Conservation (phyloP, 2,329 filamentous ascomycete species). For the Thelonectria rubi region DNA sequence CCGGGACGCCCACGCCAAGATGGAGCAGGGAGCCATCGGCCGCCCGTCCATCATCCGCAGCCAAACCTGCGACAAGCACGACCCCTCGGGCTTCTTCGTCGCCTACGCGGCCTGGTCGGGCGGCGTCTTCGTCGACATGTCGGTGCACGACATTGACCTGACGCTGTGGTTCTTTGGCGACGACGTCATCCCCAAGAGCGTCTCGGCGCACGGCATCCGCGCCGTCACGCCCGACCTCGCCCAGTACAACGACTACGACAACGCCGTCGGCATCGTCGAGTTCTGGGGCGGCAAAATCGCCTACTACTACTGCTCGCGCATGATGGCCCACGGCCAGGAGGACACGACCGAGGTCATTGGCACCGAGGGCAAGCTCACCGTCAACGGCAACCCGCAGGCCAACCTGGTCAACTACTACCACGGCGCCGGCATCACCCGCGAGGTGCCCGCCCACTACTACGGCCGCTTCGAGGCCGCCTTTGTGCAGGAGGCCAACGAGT, state of each 20-base stretch:
- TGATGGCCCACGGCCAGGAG: constrained; percentile 75
- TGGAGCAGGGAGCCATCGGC: constrained; percentile 64
- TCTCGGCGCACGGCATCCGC: constrained; percentile 43
- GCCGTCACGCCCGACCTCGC: constrained; percentile 42
- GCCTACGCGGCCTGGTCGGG: constrained; percentile 70
- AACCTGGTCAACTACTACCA: constrained; percentile 65
- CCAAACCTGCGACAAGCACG: constrained; percentile 73
- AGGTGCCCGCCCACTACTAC: constrained; percentile 69
- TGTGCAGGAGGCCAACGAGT: constrained; percentile 69
- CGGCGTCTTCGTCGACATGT: constrained; percentile 75
- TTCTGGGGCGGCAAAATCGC: constrained; percentile 71
- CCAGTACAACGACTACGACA: constrained; percentile 43
- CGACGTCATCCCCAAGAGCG: constrained; percentile 39
- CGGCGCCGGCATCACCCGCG: constrained; percentile 55
- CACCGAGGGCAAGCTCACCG: constrained; percentile 68
- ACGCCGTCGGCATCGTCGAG: constrained; percentile 65
- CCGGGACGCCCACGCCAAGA: constrained; percentile 63
- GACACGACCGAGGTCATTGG: constrained; percentile 75
- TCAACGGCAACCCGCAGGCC: constrained; percentile 65
- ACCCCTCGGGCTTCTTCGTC: constrained; percentile 72
- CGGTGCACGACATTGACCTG: constrained; percentile 69
- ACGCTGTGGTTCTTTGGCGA: constrained; percentile 45
- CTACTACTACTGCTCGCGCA: constrained; percentile 69
- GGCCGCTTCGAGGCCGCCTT: constrained; percentile 70
- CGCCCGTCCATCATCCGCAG: constrained; percentile 67